Evolutionary conservation across 2,329 filamentous ascomycete genomes (phyloP).

Genomic region (Aaosphaeria pasadenensis): DNA sequence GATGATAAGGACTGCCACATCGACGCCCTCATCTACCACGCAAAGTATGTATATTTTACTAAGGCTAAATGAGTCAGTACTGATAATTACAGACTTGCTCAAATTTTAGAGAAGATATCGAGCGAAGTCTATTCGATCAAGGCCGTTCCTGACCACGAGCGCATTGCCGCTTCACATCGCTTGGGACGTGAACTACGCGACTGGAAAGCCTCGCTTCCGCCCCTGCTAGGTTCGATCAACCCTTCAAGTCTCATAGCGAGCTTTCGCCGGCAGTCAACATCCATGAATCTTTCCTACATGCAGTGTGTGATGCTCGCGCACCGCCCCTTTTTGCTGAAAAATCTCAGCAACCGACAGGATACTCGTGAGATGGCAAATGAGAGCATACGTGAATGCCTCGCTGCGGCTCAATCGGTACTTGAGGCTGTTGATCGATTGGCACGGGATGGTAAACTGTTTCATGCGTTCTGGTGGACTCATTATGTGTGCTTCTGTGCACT

Average conservation of each 20-base stretch:
- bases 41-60: slow-evolving; percentile 30
- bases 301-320: slow-evolving; percentile 36
- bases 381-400: slow-evolving; percentile 43
- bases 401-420: slow-evolving; percentile 40
- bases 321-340: slow-evolving; percentile 28
- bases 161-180: slow-evolving; percentile 37
- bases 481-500: slow-evolving; percentile 51
- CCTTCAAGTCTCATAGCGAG: slow-evolving; percentile 47
- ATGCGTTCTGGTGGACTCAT: slow-evolving; percentile 50
- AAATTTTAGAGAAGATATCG: slow-evolving; percentile 29
- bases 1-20: slow-evolving; percentile 49
- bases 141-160: slow-evolving; percentile 31
- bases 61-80: background rate
- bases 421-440: slow-evolving; percentile 38
- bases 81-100: slow-evolving; percentile 15
- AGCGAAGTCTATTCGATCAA: slow-evolving; percentile 32
- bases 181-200: slow-evolving; percentile 37
- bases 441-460: slow-evolving; percentile 35
- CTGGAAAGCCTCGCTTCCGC: slow-evolving; percentile 37
- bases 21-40: slow-evolving; percentile 48
- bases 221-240: slow-evolving; percentile 43
- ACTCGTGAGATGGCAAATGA: slow-evolving; percentile 28
- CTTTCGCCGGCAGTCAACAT: slow-evolving; percentile 36
- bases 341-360: slow-evolving; percentile 13
- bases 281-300: slow-evolving; percentile 29